Base-by-base conservation (phyloP, 306 rosid genomes). In the Vigna reflexopilosa region DNA sequence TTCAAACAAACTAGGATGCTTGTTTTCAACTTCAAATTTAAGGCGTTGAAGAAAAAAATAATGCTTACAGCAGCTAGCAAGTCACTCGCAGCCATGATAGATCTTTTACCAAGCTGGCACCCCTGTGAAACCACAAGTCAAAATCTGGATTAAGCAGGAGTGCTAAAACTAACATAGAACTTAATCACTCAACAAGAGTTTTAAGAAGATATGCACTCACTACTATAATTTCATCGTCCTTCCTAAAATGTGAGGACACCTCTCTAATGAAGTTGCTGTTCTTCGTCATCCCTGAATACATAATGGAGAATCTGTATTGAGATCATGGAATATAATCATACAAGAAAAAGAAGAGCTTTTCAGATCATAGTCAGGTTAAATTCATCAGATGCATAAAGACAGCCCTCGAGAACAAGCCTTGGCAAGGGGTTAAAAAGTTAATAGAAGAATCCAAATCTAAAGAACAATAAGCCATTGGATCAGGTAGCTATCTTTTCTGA, bases 11-110 rank as follows among this genome's bases (percentile, higher is more conserved):
- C 57, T 70, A 72, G 34, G 26, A 57, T 61, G 59, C 45, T 78
- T 57, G 28, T n/a, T 83, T 78, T 85, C 64, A 52, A 63, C 45
- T 57, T 66, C 40, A 42, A 26, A 48, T 48, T 15, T 48, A 74
- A 28, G 58, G 71, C 5, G 0, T 30, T 62, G 65, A 28, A 20
- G 17, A 62, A 78, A 76, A 72, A 17, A 40, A 51, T 15, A 40
- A 51, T 62, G 54, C 95, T 90, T 82, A 93, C 98, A 13, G 92
- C 77, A 72, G 89, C 88, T 78, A 87, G 57, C 73, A 93, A 93
- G 81, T 91, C 97, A 59, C 78, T 81, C 4, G 98, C 93, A 64
- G 98, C 98, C 96, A 91, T 87, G 66, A 90, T 77, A 24, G 98
- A 93, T 72, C 92, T 86, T 81, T 89, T 88, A 69, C 98, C 97